phyloP scores from a whole-genome alignment of 2,329 filamentous ascomycete species.

The Coniella lustricola region DNA sequence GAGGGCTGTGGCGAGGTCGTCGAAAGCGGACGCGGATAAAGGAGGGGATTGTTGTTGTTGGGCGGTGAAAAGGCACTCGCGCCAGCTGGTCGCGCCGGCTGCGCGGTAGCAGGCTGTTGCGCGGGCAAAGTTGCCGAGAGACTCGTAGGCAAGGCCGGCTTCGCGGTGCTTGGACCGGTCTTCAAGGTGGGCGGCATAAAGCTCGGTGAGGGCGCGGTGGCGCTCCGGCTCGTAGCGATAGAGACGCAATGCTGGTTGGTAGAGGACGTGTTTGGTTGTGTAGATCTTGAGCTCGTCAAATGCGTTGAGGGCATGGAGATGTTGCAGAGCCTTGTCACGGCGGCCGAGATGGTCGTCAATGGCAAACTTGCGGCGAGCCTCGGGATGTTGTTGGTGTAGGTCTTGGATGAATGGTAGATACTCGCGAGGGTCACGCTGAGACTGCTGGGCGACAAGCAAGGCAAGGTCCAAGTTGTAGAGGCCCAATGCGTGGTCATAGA shows the following conservation, averaged over 20 bases:
- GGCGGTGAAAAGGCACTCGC: slow-evolving; percentile 78
- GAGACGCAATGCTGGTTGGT: slow-evolving; percentile 67
- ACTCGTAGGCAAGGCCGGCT: slow-evolving; percentile 87
- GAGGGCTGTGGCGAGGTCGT: slow-evolving; percentile 63
- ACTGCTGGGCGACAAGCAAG: slow-evolving; percentile 87
- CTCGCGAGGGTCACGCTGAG: slow-evolving; percentile 89
- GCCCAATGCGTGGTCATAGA: slow-evolving; percentile 86
- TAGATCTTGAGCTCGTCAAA: slow-evolving; percentile 78
- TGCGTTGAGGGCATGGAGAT: slow-evolving; percentile 64
- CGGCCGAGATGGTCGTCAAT: slow-evolving; percentile 86
- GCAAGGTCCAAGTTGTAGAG: slow-evolving; percentile 88
- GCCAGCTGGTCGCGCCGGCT: slow-evolving; percentile 73
- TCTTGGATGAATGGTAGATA: slow-evolving; percentile 92
- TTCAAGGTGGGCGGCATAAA: slow-evolving; percentile 75
- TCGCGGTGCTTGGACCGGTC: slow-evolving; percentile 72
- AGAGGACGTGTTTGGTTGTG: slow-evolving; percentile 70
- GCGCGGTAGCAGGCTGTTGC: slow-evolving; percentile 80
- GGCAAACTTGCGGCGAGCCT: slow-evolving; percentile 65
- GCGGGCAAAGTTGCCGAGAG: slow-evolving; percentile 62
- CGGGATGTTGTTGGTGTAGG: slow-evolving; percentile 62
- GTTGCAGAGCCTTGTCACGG: slow-evolving; percentile 66
- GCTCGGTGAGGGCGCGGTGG: slow-evolving; percentile 60
- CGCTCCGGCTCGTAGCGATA: slow-evolving; percentile 74
- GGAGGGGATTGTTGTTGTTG: slow-evolving; percentile 54
- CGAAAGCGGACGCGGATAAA: slow-evolving; percentile 51